Conservation (phyloP, 768 basidiomycete genomes). For the Tulasnella sp. region DNA sequence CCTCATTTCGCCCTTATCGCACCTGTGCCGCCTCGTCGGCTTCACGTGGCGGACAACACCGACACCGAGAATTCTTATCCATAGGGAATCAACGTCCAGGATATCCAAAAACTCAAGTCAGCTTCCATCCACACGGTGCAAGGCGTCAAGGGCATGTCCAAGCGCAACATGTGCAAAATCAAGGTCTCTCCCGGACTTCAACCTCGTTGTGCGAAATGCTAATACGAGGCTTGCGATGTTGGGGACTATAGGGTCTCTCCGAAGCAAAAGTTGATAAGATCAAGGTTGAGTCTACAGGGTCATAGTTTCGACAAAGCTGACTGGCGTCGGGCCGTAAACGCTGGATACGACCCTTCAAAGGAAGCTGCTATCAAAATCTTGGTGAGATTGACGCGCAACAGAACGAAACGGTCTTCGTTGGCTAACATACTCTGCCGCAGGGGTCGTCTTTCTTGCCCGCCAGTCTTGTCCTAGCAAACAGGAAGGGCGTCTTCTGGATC, state of each 20-base stretch:
- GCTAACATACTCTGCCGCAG: constrained; percentile 41
- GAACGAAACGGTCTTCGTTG: neutral
- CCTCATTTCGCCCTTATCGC: constrained; percentile 30
- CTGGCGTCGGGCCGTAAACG: neutral
- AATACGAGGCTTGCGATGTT: neutral
- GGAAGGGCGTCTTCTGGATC: constrained; percentile 73
- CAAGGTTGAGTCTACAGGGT: constrained; percentile 52
- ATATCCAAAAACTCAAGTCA: constrained; percentile 89
- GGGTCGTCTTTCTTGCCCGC: constrained; percentile 91
- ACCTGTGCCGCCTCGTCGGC: neutral
- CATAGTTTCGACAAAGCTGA: neutral
- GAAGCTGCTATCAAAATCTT: constrained; percentile 87
- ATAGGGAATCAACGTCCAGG: constrained; percentile 92
- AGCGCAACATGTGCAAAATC: constrained; percentile 86
- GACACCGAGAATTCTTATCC: neutral
- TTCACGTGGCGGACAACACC: neutral
- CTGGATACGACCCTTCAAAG: constrained; percentile 41
- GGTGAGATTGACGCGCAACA: constrained; percentile 44
- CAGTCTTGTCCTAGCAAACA: constrained; percentile 81
- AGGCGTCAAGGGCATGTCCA: constrained; percentile 87
- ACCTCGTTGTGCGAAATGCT: neutral
- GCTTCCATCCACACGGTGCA: constrained; percentile 81
- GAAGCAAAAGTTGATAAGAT: constrained; percentile 98
- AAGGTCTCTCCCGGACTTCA: constrained; percentile 53
- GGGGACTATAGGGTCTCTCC: constrained; percentile 71